phyloP scores from a whole-genome alignment of 306 rosid genomes.

The Sicyos baderoa region DNA sequence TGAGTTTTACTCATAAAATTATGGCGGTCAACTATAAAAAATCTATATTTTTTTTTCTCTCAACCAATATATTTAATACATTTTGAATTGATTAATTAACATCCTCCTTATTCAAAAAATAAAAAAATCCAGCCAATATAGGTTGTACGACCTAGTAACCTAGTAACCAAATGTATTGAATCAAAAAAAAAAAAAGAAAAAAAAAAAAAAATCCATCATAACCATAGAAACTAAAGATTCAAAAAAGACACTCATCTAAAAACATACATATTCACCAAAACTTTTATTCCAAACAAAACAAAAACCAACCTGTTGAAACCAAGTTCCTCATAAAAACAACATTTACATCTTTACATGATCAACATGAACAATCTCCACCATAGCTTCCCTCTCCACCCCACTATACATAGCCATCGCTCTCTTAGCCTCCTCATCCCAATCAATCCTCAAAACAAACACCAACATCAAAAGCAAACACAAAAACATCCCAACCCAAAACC shows the following conservation, averaged over 20 bases:
- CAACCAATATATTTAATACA: too few species aligned
- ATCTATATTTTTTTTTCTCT: too few species aligned
- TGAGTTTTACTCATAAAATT: too few species aligned
- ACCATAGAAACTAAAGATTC: too few species aligned
- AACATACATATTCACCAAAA: not conserved
- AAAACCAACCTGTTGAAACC: not conserved
- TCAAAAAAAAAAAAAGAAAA: too few species aligned
- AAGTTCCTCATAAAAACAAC: not conserved
- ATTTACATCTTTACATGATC: constrained; percentile 11
- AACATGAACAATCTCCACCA: constrained; percentile 4
- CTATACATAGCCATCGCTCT: constrained; percentile 30
- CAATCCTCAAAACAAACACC: constrained; percentile 40
- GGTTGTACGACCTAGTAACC: too few species aligned
- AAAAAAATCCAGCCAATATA: too few species aligned
- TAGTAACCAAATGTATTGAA: too few species aligned
- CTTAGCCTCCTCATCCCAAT: constrained; percentile 56
- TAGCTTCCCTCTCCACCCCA: constrained; percentile 6
- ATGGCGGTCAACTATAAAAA: too few species aligned
- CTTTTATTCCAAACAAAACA: too few species aligned
- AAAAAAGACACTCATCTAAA: not conserved
- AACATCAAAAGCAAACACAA: constrained; percentile 38
- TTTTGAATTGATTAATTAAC: too few species aligned
- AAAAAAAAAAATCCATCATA: not conserved
- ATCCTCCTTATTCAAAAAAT: too few species aligned
- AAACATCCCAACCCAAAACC: constrained; percentile 45